Base-by-base conservation (phyloP, 73 alveolate genomes). In the Paramecium pentaurelia region DNA sequence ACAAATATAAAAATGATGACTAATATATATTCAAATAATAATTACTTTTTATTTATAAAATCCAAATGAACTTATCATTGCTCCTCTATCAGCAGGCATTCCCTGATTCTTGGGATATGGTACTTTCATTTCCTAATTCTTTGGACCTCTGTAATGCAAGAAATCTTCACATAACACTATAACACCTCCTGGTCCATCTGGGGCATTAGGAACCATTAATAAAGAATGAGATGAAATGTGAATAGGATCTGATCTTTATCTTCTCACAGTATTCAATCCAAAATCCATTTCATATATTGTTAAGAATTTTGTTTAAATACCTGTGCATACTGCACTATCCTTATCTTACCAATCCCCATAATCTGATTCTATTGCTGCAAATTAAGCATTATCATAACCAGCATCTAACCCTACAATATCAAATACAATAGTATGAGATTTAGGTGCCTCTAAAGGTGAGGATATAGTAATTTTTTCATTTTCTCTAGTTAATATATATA, bases 341-440 rank as follows among this genome's bases (percentile, higher is more conserved):
- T 92, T 93, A 93, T 96, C 88, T 86, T 97, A 98, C 60, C 96
- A 95, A 92, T 98, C 99, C 47, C 99, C 99, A 93, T 98, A 99
- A 93, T 98, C 99, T 18, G 97, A 97, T 95, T 99, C 99, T 18
- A 99, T 86, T 59, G 99, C 93, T 32, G 99, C 99, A 93, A 98
- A 99, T 30, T 95, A 94, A 6, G 99, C 99, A 95, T 99, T 99
- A 45, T 98, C 99, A 86, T 96, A 98, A n/a, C 99, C 99, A 38
- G 98, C 99, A 93, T 99, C 99, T 80, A 99, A 88, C 54, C 99
- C 99, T 71, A 95, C 95, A 94, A 99, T 96, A 94, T 97, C 99
- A 92, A 97, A 98, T 27, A 97, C 97, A 22, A 99, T 95, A 51
- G 99, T 96, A 80, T 98, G 99, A 59, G 99, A 98, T 93, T 98